A percentile compares a stretch with the other conserved stretches of the same genome.
These are phyloP conservation scores for Golubevia sp. DNA, from an alignment of 1,284 basidiomycete species.

Conservation along the genomic window DNA sequence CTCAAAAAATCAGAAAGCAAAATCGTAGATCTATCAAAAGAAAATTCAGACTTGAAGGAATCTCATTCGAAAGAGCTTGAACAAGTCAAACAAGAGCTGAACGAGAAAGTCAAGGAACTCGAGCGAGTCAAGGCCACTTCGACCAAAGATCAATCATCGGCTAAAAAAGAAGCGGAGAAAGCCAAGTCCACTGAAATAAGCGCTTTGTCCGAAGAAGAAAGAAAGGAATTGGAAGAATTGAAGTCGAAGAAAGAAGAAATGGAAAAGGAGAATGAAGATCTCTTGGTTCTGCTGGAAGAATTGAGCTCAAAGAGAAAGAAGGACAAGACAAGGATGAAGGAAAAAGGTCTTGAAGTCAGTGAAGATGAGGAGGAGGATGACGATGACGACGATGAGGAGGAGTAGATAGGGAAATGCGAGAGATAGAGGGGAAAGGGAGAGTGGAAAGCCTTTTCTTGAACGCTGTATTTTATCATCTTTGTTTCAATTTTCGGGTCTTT, in stretches of 20 bases:
- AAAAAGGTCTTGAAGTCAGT: slow-evolving; percentile 76
- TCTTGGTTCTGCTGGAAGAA: slow-evolving; percentile 91
- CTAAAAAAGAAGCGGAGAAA: slow-evolving; percentile 23
- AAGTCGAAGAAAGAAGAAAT: slow-evolving; percentile 75
- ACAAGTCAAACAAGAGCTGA: too few relatives aligned
- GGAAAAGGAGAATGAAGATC: slow-evolving; percentile 91
- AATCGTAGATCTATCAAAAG: too few relatives aligned
- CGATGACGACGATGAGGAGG: slow-evolving; percentile 74
- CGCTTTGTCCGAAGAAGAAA: slow-evolving; percentile 63
- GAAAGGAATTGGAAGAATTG: slow-evolving; percentile 66
- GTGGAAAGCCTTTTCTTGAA: neutral
- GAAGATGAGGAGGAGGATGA: slow-evolving; percentile 78
- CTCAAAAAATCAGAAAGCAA: too few relatives aligned
- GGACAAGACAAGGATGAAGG: slow-evolving; percentile 78
- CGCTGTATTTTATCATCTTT: neutral
- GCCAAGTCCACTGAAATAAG: slow-evolving; percentile 50
- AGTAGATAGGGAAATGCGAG: neutral
- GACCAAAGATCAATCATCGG: neutral
- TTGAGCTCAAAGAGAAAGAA: slow-evolving; percentile 78
- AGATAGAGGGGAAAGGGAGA: too few relatives aligned
- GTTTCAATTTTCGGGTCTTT: too few relatives aligned
- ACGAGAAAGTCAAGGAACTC: too few relatives aligned
- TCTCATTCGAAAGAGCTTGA: too few relatives aligned
- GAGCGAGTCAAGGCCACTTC: slow-evolving; percentile 6
- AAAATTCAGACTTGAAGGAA: too few relatives aligned